A percentile compares a stretch with the other conserved stretches of the same genome.
These are phyloP conservation scores for Daldinia bambusicola DNA, from an alignment of 495 filamentous ascomycete genomes.

Conservation along the genomic window DNA sequence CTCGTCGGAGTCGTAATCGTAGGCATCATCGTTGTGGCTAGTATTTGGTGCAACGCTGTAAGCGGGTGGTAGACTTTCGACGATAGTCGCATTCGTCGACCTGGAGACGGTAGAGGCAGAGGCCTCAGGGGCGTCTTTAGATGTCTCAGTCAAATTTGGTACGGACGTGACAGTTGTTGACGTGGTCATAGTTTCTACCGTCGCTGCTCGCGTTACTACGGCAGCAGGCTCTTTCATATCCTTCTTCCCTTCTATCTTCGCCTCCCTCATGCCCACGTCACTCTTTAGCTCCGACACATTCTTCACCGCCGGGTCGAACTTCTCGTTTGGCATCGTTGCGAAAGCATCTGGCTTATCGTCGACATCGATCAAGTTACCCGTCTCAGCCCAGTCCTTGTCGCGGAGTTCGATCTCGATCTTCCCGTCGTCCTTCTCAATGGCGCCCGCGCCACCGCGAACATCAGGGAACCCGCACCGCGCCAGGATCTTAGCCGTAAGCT, in stretches of 20 bases:
- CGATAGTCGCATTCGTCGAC: not conserved
- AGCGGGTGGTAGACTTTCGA: slow-evolving; percentile 20
- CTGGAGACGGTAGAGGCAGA: not conserved
- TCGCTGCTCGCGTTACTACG: not conserved
- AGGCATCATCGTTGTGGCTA: slow-evolving; percentile 51
- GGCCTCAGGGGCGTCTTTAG: not conserved
- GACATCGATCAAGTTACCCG: slow-evolving; percentile 60
- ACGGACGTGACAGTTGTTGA: not conserved
- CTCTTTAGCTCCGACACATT: slow-evolving; percentile 61
- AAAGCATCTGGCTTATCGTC: slow-evolving; percentile 52
- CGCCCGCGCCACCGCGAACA: slow-evolving; percentile 60
- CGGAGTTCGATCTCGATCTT: slow-evolving; percentile 58
- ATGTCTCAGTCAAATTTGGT: slow-evolving; percentile 1
- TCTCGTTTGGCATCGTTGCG: slow-evolving; percentile 21
- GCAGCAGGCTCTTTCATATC: slow-evolving; percentile 1
- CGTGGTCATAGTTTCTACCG: not conserved
- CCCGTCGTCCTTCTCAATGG: slow-evolving; percentile 68
- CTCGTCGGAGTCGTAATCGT: slow-evolving; percentile 56
- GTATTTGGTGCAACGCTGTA: slow-evolving; percentile 20
- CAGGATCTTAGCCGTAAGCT: slow-evolving; percentile 74
- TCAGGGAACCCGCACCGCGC: slow-evolving; percentile 74
- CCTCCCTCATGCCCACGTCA: slow-evolving; percentile 55
- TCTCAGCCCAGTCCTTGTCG: slow-evolving; percentile 45
- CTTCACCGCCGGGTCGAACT: slow-evolving; percentile 40
- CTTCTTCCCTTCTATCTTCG: slow-evolving; percentile 42